These are phyloP conservation scores for Penicillium lividum DNA, from an alignment of 495 filamentous ascomycete genomes.

Conservation along the genomic window DNA sequence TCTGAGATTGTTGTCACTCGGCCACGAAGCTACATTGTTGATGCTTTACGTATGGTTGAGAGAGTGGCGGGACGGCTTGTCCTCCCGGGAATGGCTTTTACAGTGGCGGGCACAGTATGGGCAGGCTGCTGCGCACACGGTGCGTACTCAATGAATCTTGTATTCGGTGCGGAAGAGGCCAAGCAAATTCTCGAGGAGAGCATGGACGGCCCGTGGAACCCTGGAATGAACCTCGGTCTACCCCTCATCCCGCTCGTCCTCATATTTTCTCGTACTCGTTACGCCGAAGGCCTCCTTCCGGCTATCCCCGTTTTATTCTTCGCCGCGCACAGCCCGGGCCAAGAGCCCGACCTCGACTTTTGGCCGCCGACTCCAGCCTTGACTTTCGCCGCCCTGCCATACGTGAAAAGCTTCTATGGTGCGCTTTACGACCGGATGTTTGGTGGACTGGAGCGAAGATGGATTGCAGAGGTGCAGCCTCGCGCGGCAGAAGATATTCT, in stretches of 20 bases:
- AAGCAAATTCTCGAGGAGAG: slow-evolving; percentile 46
- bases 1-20: slow-evolving; percentile 72
- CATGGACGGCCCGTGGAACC: slow-evolving; percentile 41
- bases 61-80: slow-evolving; percentile 56
- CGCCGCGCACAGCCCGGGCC: slow-evolving; percentile 46
- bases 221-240: slow-evolving; percentile 52
- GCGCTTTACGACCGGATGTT: slow-evolving; percentile 66
- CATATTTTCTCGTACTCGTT: slow-evolving; percentile 58
- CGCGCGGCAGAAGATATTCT: slow-evolving; percentile 53
- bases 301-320: slow-evolving; percentile 65
- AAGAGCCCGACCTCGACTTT: slow-evolving; percentile 44
- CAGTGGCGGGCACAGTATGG: slow-evolving; percentile 54
- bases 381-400: slow-evolving; percentile 67
- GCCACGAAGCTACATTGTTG: slow-evolving; percentile 67
- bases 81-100: slow-evolving; percentile 57
- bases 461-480: slow-evolving; percentile 66
- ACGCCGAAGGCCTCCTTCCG: slow-evolving; percentile 60
- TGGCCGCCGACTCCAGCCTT: slow-evolving; percentile 80
- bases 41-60: slow-evolving; percentile 56
- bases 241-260: slow-evolving; percentile 63
- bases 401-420: slow-evolving; percentile 66
- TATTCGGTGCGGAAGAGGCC: slow-evolving; percentile 65
- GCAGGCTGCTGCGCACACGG: slow-evolving; percentile 60
- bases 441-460: slow-evolving; percentile 60
- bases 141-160: slow-evolving; percentile 57